Base-by-base conservation (phyloP, 2,329 filamentous ascomycete genomes). In the Fulvia fulva region DNA sequence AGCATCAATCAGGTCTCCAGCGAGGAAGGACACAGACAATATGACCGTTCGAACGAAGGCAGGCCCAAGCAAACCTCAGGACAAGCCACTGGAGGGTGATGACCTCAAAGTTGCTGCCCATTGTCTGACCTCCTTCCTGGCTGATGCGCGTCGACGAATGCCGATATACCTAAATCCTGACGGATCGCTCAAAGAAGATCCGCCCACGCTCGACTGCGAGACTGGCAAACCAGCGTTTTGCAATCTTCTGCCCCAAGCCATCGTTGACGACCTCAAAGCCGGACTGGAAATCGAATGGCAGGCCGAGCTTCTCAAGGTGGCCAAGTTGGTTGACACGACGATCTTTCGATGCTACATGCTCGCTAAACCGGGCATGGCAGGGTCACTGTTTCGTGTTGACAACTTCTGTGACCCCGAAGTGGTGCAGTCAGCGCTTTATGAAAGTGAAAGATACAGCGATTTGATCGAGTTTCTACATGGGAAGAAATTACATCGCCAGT, bases 371-470 rank as follows among this genome's bases (percentile, higher is more conserved):
- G 86, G 88, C 5, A 80, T 99, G 11, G 91, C 91, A 3, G 89
- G 90, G 1, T 90, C 92, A 0, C 82, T 99, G 0, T 97, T 99
- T 77, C 91, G 94, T 23, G 90, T 97, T 53, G 88, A 92, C 70
- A 99, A 99, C 73, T 97, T 97, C 71, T 97, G 94, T 73, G 93
- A 99, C 67, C 93, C 94, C 0, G 88, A 90, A 28, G 94, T 97
- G 2, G 93, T 99, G 22, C 94, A 96, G 71, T 90, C 96, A 73
- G 91, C 91, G 67, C 79, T 99, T 4, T 86, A 96, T 59, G 90
- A 96, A 71, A 90, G 87, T 43, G 89, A 89, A 58, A 86, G 92
- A 30, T 97, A 96, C 74, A 93, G 88, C 53, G 93, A 97, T 75
- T 79, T 99, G 1, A 91, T 99, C n/a, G 93, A 97, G 73, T 99